Base-by-base conservation (phyloP, 768 basidiomycete genomes). In the Boletus barrowsii region DNA sequence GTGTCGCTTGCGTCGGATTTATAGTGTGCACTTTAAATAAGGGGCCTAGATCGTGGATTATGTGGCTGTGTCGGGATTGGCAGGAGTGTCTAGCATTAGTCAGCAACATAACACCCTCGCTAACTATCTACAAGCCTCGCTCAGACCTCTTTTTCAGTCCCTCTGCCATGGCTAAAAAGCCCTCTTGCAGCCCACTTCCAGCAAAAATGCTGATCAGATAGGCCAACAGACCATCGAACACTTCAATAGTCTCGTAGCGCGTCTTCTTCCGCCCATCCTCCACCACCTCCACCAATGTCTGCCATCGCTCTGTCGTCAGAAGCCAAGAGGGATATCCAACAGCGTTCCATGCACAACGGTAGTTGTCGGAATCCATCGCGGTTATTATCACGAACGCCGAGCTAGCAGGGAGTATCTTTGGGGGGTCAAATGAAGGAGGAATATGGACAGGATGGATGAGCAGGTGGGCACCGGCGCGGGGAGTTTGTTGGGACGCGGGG, bases 191-290 rank as follows among this genome's bases (percentile, higher is more conserved):
- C 41, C 78, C 75, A 14, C 61, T 55, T 14, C 75, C 69, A 14
- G 82, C 62, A 49, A 80, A 73, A 39, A 73, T 69, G 58, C 72
- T 75, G 49, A 87, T 68, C 10, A 82, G 1, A 59, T 85, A 83
- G 36, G 84, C 85, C 11, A 80, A 50, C 2, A 78, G 17, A 0
- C 86, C 86, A 17, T 68, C 67, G 48, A 87, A 88, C 29, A 81
- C 82, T 62, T 86, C 84, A 10, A 76, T 68, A 6, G 79, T 81
- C 67, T 88, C 85, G 57, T 90, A 90, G 45, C 75, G 77, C 29
- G 85, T 87, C 60, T 80, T 78, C 30, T 43, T 67, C 10, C 51
- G 61, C 36, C 78, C 81, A 2, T 72, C 75, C 39, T 75, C 79
- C 10, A 77, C 72, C 30, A 72, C 79, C 41, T 65, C 70, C 29